Evolutionary conservation across 352 stramenopile genomes (phyloP), one percentile per base, ranked within the genome.

Genomic region (Phytophthora chlamydospora): DNA sequence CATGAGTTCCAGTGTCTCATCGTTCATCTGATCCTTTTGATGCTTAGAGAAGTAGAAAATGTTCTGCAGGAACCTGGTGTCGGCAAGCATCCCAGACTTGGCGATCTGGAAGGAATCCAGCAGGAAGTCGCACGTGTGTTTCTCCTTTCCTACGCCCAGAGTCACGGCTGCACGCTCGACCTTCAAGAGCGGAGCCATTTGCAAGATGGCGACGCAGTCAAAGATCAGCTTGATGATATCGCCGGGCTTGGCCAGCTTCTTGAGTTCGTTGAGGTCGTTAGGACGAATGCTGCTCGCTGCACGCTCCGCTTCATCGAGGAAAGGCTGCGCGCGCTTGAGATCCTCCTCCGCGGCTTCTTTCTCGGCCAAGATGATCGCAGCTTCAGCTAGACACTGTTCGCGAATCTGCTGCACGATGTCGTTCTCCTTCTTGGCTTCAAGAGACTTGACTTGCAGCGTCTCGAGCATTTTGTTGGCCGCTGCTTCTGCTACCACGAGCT

Each of bases 141-240:
- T 97, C 48, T 97, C 89, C 58, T 96, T 96, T 1, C 86, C 88
- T 4, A 96, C 77, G 16, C 88, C 80, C 13, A 93, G 49, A 8
- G 80, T 90, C 27, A 93, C 65, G 6, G 62, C 59, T 4, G 72
- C 52, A 12, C 83, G 80, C 58, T 93, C 82, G 0, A 91, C 70
- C 52, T 89, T 89, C 13, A 88, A 57, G 39, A 98, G 51, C 14
- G 85, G 88, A 40, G 81, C 80, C 83, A 96, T 96, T 55, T 96
- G 88, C 45, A 98, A 62, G 12, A 98, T 78, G 7, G 78, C 75
- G 0, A 98, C 91, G 52, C 88, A 93, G 72, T 98, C 92, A 55
- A 98, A 97, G 44, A 98, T 96, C 5, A 97, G 70, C 40, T 97
- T 97, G 73, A 98, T 97, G 41, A 97, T 93, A 48, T 97, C 88